Conservation (phyloP, 495 filamentous ascomycete species). For the Penicillium steckii region DNA sequence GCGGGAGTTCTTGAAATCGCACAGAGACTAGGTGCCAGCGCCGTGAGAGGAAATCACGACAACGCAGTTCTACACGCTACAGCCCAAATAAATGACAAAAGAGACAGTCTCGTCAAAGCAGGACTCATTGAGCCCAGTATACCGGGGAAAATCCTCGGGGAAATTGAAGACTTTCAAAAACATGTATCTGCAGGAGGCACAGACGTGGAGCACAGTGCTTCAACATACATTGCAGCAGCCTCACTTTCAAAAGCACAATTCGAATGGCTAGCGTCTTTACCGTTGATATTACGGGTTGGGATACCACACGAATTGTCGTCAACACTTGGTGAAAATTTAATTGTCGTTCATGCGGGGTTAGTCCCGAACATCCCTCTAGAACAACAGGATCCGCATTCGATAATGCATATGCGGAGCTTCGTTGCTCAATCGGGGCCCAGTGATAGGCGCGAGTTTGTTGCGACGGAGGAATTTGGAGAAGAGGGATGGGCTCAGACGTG, state of each 20-base stretch:
- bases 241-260: constrained; percentile 52
- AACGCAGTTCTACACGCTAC: constrained; percentile 59
- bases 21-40: constrained; percentile 57
- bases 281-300: constrained; percentile 66
- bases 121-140: neutral
- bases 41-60: constrained; percentile 84
- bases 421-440: constrained; percentile 22
- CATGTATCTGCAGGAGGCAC: neutral
- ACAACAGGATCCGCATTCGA: constrained; percentile 66
- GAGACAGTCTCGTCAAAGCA: neutral
- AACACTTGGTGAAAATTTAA: constrained; percentile 45
- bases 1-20: constrained; percentile 19
- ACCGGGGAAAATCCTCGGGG: neutral
- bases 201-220: neutral
- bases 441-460: neutral
- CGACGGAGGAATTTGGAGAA: constrained; percentile 14
- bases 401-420: constrained; percentile 84
- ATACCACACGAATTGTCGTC: constrained; percentile 25
- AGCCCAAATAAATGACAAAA: constrained; percentile 6
- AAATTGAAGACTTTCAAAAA: constrained; percentile 1
- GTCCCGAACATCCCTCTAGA: constrained; percentile 63
- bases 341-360: constrained; percentile 77
- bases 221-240: constrained; percentile 12
- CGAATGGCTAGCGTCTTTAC: constrained; percentile 61
- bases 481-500: constrained; percentile 24